These are phyloP conservation scores for Crithidia acanthocephali DNA, from an alignment of 208 protist species.

Conservation along the genomic window DNA sequence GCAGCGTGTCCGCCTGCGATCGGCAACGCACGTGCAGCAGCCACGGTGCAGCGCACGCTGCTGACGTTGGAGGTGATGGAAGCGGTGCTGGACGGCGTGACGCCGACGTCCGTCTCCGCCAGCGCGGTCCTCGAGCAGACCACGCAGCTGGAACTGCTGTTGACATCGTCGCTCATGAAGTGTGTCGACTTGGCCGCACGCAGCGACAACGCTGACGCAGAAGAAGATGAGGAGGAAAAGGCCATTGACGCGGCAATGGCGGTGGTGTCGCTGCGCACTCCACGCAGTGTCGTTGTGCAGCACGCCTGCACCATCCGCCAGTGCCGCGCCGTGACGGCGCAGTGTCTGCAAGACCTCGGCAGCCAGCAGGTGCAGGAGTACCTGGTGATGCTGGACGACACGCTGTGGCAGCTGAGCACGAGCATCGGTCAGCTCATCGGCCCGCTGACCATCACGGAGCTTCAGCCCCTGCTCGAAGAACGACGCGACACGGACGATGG, in stretches of 20 bases:
- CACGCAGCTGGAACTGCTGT: conserved; percentile 79
- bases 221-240: background rate
- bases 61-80: conserved; percentile 71
- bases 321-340: conserved; percentile 55
- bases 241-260: too few species aligned
- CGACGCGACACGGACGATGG: conserved; percentile 17
- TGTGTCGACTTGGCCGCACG: too few species aligned
- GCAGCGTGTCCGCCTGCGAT: background rate
- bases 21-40: too few species aligned
- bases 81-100: conserved; percentile 63
- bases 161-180: conserved; percentile 51
- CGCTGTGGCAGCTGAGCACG: conserved; percentile 74
- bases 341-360: conserved; percentile 80
- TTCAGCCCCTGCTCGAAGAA: conserved; percentile 15
- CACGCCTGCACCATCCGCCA: conserved; percentile 66
- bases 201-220: too few species aligned
- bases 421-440: conserved; percentile 62
- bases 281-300: conserved; percentile 4
- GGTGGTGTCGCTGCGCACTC: background rate
- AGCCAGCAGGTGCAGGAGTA: conserved; percentile 73
- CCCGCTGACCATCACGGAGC: conserved; percentile 20
- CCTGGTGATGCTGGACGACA: conserved; percentile 77
- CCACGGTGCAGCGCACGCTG: conserved; percentile 34
- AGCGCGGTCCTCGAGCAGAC: conserved; percentile 69
- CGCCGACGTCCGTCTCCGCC: conserved; percentile 69